A percentile compares a stretch with the other conserved stretches of the same genome.
phyloP scores from a whole-genome alignment of 495 filamentous ascomycete genomes.

The Penicillium malachiteum region DNA sequence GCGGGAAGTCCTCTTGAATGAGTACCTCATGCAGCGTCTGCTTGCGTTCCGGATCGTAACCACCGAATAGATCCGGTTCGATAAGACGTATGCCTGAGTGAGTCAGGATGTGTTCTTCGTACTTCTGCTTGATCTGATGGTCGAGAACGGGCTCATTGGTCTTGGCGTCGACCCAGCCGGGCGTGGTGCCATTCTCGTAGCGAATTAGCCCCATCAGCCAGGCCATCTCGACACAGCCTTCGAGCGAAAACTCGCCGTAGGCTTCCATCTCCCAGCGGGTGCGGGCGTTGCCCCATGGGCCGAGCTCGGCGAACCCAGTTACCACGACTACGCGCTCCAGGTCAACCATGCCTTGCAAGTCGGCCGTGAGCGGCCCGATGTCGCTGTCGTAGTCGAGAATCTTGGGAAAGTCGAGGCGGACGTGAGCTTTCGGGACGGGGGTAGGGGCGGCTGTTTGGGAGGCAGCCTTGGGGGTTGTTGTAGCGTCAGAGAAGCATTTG shows the following conservation, averaged over 20 bases:
- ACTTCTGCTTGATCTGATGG: conserved; percentile 94
- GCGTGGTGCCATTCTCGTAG: conserved; percentile 93
- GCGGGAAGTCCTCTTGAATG: conserved; percentile 92
- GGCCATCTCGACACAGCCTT: conserved; percentile 98
- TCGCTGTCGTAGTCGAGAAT: conserved; percentile 90
- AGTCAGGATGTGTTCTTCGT: conserved; percentile 93
- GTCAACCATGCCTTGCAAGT: conserved; percentile 99
- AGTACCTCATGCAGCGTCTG: conserved; percentile 96
- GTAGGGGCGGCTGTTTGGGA: too few species aligned
- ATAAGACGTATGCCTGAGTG: conserved; percentile 98
- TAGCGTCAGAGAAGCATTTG: too few species aligned
- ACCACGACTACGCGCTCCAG: conserved; percentile 97
- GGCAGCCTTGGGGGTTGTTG: too few species aligned
- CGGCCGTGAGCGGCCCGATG: conserved; percentile 76
- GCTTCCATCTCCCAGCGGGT: conserved; percentile 99
- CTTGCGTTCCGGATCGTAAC: conserved; percentile 98
- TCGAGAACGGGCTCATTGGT: conserved; percentile 93
- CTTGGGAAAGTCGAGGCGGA: conserved; percentile 91
- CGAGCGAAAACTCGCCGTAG: conserved; percentile 93
- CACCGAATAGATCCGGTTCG: conserved; percentile 94
- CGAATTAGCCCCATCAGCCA: conserved; percentile 99
- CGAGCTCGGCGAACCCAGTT: conserved; percentile 93
- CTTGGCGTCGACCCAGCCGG: conserved; percentile 96
- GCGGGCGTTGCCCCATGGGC: conserved; percentile 96
- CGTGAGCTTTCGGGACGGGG: too few species aligned